Percentiles rank a stretch among this genome's conserved stretches.
These are phyloP conservation scores for Castanea crenata DNA, from an alignment of 306 rosid genomes.

Conservation along the genomic window DNA sequence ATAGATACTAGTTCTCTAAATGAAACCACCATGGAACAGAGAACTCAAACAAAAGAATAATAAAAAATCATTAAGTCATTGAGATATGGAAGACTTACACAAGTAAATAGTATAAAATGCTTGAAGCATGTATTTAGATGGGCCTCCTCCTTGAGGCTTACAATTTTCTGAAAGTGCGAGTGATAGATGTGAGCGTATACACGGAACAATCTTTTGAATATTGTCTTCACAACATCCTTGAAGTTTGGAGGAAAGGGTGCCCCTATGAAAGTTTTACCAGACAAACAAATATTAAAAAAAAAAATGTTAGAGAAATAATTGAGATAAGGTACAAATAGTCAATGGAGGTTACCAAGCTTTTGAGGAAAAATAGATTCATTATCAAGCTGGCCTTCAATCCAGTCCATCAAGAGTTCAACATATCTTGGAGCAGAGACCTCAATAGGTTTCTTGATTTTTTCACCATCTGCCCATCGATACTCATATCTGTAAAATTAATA, in stretches of 20 bases:
- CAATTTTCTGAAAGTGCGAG: constrained; percentile 98
- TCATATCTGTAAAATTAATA: constrained; percentile 64
- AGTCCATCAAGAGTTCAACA: constrained; percentile 98
- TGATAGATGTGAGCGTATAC: constrained; percentile 99
- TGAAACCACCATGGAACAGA: background rate
- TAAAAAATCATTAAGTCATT: background rate
- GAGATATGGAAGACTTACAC: constrained; percentile 54
- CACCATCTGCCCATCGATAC: constrained; percentile 99
- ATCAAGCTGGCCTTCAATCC: constrained; percentile 97
- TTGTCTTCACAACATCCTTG: constrained; percentile 96
- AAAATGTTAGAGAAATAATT: background rate
- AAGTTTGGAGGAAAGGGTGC: constrained; percentile 92
- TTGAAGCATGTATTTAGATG: constrained; percentile 99
- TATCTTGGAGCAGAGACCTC: constrained; percentile 99
- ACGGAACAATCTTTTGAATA: constrained; percentile 91
- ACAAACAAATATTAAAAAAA: constrained; percentile 7
- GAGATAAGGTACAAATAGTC: background rate
- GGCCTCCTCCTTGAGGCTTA: constrained; percentile 99
- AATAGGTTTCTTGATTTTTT: constrained; percentile 92
- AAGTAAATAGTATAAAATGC: constrained; percentile 98
- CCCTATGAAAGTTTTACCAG: constrained; percentile 45
- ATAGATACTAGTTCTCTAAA: background rate
- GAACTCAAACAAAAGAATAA: background rate
- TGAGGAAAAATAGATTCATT: constrained; percentile 99
- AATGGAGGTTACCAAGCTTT: constrained; percentile 67